phyloP scores from a whole-genome alignment of 2,329 filamentous ascomycete genomes.

The Penicillium rolfsii region DNA sequence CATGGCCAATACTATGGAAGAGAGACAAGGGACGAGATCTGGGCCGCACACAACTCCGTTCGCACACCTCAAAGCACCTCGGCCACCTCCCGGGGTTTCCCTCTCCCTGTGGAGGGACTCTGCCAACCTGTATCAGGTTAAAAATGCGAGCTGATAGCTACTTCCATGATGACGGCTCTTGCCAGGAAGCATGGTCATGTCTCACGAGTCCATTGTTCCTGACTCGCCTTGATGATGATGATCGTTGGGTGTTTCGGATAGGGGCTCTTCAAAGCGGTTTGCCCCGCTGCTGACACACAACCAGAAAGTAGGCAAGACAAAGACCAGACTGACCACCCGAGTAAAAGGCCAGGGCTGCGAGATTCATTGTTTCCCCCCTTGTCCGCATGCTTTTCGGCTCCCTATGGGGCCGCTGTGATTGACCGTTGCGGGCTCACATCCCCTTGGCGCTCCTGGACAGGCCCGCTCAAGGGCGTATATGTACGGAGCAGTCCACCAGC shows the following conservation, averaged over 20 bases:
- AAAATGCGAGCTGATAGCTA: background rate
- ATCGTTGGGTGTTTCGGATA: background rate
- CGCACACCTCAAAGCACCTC: background rate
- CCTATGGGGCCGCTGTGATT: slow-evolving; percentile 19
- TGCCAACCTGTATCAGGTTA: background rate
- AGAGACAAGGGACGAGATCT: background rate
- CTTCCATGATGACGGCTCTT: background rate
- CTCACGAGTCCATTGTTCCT: background rate
- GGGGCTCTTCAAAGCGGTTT: background rate
- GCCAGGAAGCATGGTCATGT: background rate
- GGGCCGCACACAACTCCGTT: background rate
- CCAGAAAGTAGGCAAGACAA: background rate
- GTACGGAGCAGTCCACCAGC: background rate
- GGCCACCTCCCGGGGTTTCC: background rate
- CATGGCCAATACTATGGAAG: background rate
- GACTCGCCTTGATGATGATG: background rate
- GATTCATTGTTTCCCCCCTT: slow-evolving; percentile 18
- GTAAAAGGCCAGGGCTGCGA: background rate
- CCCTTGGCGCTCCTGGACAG: slow-evolving; percentile 17
- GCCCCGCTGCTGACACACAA: background rate
- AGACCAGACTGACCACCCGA: background rate
- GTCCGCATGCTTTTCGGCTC: slow-evolving; percentile 6
- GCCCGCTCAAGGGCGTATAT: slow-evolving; percentile 14
- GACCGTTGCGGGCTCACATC: slow-evolving; percentile 11
- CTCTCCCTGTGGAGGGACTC: background rate